These are phyloP conservation scores for Fraxinus latifolia DNA, from an alignment of 305 asterid genomes.

Conservation along the genomic window DNA sequence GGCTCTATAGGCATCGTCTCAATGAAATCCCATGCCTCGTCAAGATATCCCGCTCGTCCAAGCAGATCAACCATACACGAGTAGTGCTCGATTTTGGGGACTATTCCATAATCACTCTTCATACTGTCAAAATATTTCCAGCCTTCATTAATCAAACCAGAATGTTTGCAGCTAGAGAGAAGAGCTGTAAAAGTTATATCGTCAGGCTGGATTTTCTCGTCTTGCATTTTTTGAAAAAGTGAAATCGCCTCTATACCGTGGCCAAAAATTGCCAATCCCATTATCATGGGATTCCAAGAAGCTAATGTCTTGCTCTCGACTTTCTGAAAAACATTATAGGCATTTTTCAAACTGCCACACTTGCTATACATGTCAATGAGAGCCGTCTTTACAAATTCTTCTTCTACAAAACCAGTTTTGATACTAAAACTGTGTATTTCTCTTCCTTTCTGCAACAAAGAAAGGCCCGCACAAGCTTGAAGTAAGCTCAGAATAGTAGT, in stretches of 20 bases:
- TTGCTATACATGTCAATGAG: conserved; percentile 54
- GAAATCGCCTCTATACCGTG: conserved; percentile 42
- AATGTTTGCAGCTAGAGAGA: conserved; percentile 51
- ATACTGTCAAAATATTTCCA: conserved; percentile 52
- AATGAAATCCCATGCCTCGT: conserved; percentile 63
- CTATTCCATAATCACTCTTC: conserved; percentile 34
- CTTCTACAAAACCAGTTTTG: conserved; percentile 29
- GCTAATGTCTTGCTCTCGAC: conserved; percentile 38
- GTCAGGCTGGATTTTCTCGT: conserved; percentile 43
- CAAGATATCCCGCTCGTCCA: conserved; percentile 57
- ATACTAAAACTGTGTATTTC: conserved; percentile 39
- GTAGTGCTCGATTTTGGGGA: conserved; percentile 54
- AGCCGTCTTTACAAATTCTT: conserved; percentile 46
- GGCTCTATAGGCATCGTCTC: conserved; percentile 46
- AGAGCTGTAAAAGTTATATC: conserved; percentile 57
- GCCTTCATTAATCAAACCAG: conserved; percentile 45
- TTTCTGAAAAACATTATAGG: conserved; percentile 28
- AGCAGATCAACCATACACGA: conserved; percentile 69
- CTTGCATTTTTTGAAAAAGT: conserved; percentile 42
- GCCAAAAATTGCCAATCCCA: conserved; percentile 45
- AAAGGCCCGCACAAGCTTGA: conserved; percentile 45
- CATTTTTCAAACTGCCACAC: conserved; percentile 44
- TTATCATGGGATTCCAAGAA: conserved; percentile 55
- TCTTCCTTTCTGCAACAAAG: conserved; percentile 50
- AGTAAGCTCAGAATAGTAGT: conserved; percentile 48